These are phyloP conservation scores for Chionographis japonica DNA, from an alignment of 106 monocot genomes.

Conservation along the genomic window DNA sequence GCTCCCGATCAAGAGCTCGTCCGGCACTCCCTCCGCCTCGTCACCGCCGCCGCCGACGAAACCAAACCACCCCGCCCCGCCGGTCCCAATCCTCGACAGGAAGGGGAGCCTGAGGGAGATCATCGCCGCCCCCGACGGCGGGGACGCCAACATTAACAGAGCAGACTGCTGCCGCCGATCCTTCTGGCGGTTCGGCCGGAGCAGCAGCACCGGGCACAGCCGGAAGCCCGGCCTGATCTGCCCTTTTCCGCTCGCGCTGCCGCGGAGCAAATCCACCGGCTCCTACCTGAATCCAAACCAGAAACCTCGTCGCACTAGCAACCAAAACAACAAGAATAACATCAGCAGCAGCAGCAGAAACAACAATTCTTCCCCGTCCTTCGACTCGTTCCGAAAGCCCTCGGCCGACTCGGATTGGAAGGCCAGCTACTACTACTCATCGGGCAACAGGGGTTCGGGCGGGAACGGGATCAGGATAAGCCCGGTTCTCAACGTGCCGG, in stretches of 20 bases:
- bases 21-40: not conserved
- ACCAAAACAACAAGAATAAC: not conserved
- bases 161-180: not conserved
- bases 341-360: not conserved
- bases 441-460: not conserved
- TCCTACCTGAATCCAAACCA: not conserved
- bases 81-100: not conserved
- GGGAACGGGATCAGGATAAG: constrained; percentile 1
- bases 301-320: not conserved
- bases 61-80: not conserved
- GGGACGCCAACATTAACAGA: too few species aligned
- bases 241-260: not conserved
- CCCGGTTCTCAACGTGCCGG: constrained; percentile 15
- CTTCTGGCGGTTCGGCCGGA: constrained; percentile 11
- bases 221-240: not conserved
- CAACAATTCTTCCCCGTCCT: not conserved
- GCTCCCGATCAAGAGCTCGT: not conserved
- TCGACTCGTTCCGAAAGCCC: not conserved
- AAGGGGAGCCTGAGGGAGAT: not conserved
- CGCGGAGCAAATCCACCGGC: constrained; percentile 10
- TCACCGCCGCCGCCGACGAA: not conserved
- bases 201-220: not conserved
- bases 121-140: not conserved
- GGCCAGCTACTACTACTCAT: not conserved
- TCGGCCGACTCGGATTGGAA: not conserved